Evolutionary conservation across 495 filamentous ascomycete genomes (phyloP), one percentile per base, ranked within the genome.

Genomic region (Hypoxylon rickii): DNA sequence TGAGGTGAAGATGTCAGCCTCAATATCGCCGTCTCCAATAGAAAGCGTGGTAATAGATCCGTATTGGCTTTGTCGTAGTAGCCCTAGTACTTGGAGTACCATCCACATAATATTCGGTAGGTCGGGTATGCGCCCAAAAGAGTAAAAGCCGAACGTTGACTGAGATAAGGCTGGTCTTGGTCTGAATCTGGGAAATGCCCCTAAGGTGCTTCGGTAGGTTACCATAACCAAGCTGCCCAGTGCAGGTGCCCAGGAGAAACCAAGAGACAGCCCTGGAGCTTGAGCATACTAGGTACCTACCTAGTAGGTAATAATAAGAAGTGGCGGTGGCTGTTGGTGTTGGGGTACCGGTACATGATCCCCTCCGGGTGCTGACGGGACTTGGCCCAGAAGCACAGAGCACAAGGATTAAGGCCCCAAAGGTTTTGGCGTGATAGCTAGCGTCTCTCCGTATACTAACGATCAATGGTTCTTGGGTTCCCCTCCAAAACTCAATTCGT

Each of bases 381-480:
- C n/a, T n/a, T n/a, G n/a, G n/a, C n/a, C n/a, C n/a, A n/a, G n/a
- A n/a, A n/a, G n/a, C n/a, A n/a, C n/a, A n/a, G n/a, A n/a, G n/a
- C n/a, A n/a, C n/a, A n/a, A n/a, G n/a, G n/a, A n/a, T n/a, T n/a
- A 50, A 49, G 44, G 29, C 59, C 59, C 59, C 59, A 63, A 57
- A 49, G 48, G 44, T 63, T 63, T 63, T 63, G 52, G 44, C 43
- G 44, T 54, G 46, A 52, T 62, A 40, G 24, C 24, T n/a, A n/a
- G 38, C 22, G 37, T 52, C 45, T 48, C 51, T 46, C 40, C 32
- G 42, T 52, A 34, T 31, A 37, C 32, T 52, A 56, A 62, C n/a
- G n/a, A n/a, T n/a, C n/a, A n/a, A n/a, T n/a, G n/a, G n/a, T n/a
- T n/a, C n/a, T n/a, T n/a, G n/a, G n/a, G 58, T 38, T 51, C 47